Conservation (phyloP, 768 basidiomycete genomes). For the Mycena metata region DNA sequence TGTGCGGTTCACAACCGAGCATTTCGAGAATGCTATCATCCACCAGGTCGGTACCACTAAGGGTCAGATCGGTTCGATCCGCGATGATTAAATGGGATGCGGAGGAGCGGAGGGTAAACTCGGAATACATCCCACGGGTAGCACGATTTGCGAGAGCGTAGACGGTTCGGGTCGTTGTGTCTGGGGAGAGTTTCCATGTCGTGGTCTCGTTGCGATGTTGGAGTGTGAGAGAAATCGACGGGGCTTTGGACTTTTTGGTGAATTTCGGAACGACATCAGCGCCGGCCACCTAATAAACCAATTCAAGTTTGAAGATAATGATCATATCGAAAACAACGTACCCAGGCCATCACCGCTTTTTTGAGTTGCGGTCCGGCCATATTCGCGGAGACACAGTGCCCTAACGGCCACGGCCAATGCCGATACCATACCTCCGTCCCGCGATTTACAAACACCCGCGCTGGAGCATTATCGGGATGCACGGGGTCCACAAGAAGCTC, state of each 20-base stretch:
- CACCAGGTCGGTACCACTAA: conserved; percentile 31
- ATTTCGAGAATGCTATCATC: conserved; percentile 39
- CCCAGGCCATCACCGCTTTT: conserved; percentile 38
- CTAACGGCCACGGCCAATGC: conserved; percentile 28
- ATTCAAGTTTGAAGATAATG: neutral
- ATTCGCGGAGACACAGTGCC: conserved; percentile 14
- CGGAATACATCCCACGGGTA: conserved; percentile 36
- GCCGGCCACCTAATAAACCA: conserved; percentile 27
- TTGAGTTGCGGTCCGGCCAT: conserved; percentile 7
- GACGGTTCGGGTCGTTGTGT: conserved; percentile 37
- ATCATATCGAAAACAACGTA: conserved; percentile 2
- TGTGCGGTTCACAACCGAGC: conserved; percentile 23
- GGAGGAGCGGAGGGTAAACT: conserved; percentile 33
- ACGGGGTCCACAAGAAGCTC: conserved; percentile 37
- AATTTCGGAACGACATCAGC: conserved; percentile 25
- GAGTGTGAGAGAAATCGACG: conserved; percentile 25
- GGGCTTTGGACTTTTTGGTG: neutral
- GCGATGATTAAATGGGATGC: conserved; percentile 27
- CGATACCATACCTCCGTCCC: conserved; percentile 32
- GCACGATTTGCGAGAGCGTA: conserved; percentile 44
- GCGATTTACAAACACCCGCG: conserved; percentile 30
- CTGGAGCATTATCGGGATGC: conserved; percentile 30
- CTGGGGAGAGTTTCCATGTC: conserved; percentile 36
- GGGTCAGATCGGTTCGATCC: conserved; percentile 26
- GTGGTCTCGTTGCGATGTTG: conserved; percentile 22